Base-by-base conservation (phyloP, 495 filamentous ascomycete species). In the Chaetomium tenue region DNA sequence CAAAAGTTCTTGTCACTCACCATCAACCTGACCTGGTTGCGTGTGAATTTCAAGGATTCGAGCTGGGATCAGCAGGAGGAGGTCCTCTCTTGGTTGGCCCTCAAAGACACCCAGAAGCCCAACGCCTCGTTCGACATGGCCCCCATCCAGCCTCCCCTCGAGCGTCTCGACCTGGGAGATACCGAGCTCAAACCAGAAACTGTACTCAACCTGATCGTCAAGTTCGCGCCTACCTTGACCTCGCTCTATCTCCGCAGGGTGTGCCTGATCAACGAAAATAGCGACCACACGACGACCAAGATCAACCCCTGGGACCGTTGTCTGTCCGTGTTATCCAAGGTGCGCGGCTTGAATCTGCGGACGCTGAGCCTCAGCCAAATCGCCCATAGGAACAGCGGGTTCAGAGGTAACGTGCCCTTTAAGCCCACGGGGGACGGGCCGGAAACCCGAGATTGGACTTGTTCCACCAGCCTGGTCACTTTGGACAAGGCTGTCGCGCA, bases 131-230 rank as follows among this genome's bases (percentile, higher is more conserved):
- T 39, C 46, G 58, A 62, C 40, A 26, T 7, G 22, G 15, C 5
- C 6, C 25, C 54, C 2, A 42, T 68, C 33, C 28, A 28, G 2
- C 66, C 81, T 22, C 58, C 68, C 8, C 68, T 82, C 0, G 60
- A 73, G 39, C 64, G 67, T 5, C 65, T 83, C 8, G 77, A 81
- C 6, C 65, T 83, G 15, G 80, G 79, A 13, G 68, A 68, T 63
- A 56, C 72, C 25, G 53, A 47, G 0, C 60, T 75, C 20, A 15
- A 58, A 0, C 52, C 64, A 11, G 2, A 48, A 0, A 30, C 60
- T 0, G 47, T 81, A 20, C 57, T 81, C 22, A 42, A n/a, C 13
- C 15, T 81, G 8, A 60, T 78, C 52, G 47, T 61, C 40, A 78
- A 74, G 60, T 77, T 77, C 20, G 68, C 70, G 30, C 48, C 74